A percentile compares a stretch with the other conserved stretches of the same genome.
Evolutionary conservation across 345 rosid genomes (phyloP).

Genomic region (Arabidopsis thaliana): TAIR10.1 NC_003070.9:18334001-18334500

Average conservation of each 20-base stretch:
- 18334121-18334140: slow-evolving; percentile 95
- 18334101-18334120: slow-evolving; percentile 53
- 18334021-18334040: slow-evolving; percentile 58
- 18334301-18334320: not conserved
- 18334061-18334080: slow-evolving; percentile 77
- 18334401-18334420: slow-evolving; percentile 89
- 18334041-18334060: slow-evolving; percentile 88
- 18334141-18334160: slow-evolving; percentile 92
- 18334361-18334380: slow-evolving; percentile 73
- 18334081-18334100: slow-evolving; percentile 57
- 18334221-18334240: slow-evolving; percentile 61
- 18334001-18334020: slow-evolving; percentile 65
- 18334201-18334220: slow-evolving; percentile 88
- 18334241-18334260: slow-evolving; percentile 50
- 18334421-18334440: slow-evolving; percentile 76
- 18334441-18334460: slow-evolving; percentile 92
- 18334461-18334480: slow-evolving; percentile 88
- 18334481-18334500: slow-evolving; percentile 92
- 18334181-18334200: slow-evolving; percentile 97
- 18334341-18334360: not conserved
- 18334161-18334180: slow-evolving; percentile 94
- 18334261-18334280: not conserved
- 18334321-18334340: not conserved
- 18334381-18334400: slow-evolving; percentile 90
- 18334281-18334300: not conserved